Conservation (phyloP, 768 basidiomycete genomes). For the Rhizopogon vinicolor region DNA sequence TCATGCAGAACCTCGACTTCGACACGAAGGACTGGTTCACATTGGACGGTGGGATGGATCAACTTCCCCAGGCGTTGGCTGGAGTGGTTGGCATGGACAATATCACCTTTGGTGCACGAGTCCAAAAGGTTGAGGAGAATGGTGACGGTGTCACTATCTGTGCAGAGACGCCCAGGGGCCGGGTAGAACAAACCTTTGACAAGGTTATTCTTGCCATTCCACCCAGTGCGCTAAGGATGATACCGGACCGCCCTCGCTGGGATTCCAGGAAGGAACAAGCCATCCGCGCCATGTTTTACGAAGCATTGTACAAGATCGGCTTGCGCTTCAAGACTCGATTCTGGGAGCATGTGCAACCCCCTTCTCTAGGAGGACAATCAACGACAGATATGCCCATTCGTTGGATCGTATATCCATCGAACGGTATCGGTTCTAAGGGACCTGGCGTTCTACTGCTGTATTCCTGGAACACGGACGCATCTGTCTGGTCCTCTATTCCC, state of each 20-base stretch:
- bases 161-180: not conserved
- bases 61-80: slow-evolving; percentile 17
- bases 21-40: slow-evolving; percentile 15
- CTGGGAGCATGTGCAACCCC: slow-evolving; percentile 27
- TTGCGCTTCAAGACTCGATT: slow-evolving; percentile 30
- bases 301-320: slow-evolving; percentile 29
- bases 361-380: slow-evolving; percentile 31
- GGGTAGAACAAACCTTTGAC: slow-evolving; percentile 11
- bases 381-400: slow-evolving; percentile 32
- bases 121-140: slow-evolving; percentile 5
- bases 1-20: slow-evolving; percentile 20
- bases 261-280: slow-evolving; percentile 12
- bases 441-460: slow-evolving; percentile 22
- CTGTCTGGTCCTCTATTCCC: slow-evolving; percentile 14
- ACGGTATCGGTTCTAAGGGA: slow-evolving; percentile 17
- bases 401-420: slow-evolving; percentile 36
- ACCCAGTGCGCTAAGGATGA: slow-evolving; percentile 18
- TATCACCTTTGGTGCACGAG: slow-evolving; percentile 16
- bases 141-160: slow-evolving; percentile 9
- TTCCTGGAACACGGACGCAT: slow-evolving; percentile 21
- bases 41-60: slow-evolving; percentile 15
- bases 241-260: slow-evolving; percentile 16
- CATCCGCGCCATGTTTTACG: slow-evolving; percentile 19
- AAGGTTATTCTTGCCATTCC: slow-evolving; percentile 17
- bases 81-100: slow-evolving; percentile 13